Evolutionary conservation across 179 eudicot species (phyloP).

Genomic region (Camellia oleifera): DNA sequence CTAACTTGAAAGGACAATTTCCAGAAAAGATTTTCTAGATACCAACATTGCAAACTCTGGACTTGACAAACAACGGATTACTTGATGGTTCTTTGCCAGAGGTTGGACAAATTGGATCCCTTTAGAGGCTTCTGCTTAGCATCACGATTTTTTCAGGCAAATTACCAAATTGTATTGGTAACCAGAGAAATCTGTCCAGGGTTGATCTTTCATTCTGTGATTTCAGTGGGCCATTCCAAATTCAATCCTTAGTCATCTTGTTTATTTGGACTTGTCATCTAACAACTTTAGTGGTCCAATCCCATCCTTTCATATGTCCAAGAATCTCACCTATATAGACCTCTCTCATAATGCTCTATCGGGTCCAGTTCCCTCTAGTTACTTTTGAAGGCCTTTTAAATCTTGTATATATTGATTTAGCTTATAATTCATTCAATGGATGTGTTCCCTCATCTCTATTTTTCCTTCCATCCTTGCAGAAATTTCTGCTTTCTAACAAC

Average conservation of each 20-base stretch:
- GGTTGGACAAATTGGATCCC: conserved; percentile 19
- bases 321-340: conserved; percentile 32
- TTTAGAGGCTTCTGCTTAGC: conserved; percentile 30
- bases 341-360: conserved; percentile 32
- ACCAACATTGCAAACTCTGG: conserved; percentile 30
- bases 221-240: conserved; percentile 47
- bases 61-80: conserved; percentile 28
- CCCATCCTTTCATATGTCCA: conserved; percentile 38
- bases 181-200: conserved; percentile 26
- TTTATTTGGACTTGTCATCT: conserved; percentile 34
- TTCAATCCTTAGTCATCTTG: conserved; percentile 31
- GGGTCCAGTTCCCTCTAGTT: conserved; percentile 24
- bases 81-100: conserved; percentile 45
- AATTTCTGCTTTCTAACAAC: conserved; percentile 30
- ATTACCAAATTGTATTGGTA: conserved; percentile 40
- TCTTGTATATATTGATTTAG: conserved; percentile 35
- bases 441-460: conserved; percentile 43
- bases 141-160: conserved; percentile 38
- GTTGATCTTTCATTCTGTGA: conserved; percentile 34
- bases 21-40: conserved; percentile 40
- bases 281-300: conserved; percentile 43
- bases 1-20: conserved; percentile 35
- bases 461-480: conserved; percentile 31
- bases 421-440: conserved; percentile 35
- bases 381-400: conserved; percentile 35